These are phyloP conservation scores for Bombardia bombarda DNA, from an alignment of 495 filamentous ascomycete genomes.

Conservation along the genomic window DNA sequence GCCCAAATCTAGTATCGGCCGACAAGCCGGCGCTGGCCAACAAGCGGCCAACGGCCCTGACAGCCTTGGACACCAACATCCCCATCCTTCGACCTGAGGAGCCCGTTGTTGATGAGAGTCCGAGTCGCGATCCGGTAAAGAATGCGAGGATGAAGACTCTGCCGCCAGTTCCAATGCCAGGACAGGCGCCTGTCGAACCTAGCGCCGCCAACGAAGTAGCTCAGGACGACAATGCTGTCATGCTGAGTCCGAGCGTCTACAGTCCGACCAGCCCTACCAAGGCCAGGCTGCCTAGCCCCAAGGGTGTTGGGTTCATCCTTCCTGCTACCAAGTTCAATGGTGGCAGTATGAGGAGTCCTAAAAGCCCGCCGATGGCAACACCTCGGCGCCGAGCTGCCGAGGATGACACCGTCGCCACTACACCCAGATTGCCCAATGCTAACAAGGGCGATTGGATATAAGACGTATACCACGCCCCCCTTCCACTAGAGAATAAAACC, in stretches of 20 bases:
- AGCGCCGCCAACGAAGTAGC: slow-evolving; percentile 4
- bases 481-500: neutral
- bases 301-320: slow-evolving; percentile 33
- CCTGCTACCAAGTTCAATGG: slow-evolving; percentile 6
- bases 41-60: slow-evolving; percentile 24
- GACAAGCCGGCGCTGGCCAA: slow-evolving; percentile 10
- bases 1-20: slow-evolving; percentile 13
- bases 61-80: slow-evolving; percentile 4
- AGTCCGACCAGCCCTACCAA: slow-evolving; percentile 32
- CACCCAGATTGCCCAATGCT: neutral
- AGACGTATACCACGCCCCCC: neutral
- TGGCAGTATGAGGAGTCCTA: neutral
- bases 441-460: neutral
- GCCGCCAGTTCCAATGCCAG: slow-evolving; percentile 20
- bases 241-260: slow-evolving; percentile 34
- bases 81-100: too few relatives aligned
- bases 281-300: slow-evolving; percentile 34
- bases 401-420: slow-evolving; percentile 10
- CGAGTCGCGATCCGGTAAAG: slow-evolving; percentile 17
- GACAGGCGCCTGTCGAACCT: neutral
- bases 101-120: slow-evolving; percentile 1
- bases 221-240: slow-evolving; percentile 12
- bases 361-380: slow-evolving; percentile 13
- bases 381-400: too few relatives aligned
- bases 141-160: slow-evolving; percentile 30